These are phyloP conservation scores for Dalechampia spathulata DNA, from an alignment of 441 rosid species.

Conservation along the genomic window DNA sequence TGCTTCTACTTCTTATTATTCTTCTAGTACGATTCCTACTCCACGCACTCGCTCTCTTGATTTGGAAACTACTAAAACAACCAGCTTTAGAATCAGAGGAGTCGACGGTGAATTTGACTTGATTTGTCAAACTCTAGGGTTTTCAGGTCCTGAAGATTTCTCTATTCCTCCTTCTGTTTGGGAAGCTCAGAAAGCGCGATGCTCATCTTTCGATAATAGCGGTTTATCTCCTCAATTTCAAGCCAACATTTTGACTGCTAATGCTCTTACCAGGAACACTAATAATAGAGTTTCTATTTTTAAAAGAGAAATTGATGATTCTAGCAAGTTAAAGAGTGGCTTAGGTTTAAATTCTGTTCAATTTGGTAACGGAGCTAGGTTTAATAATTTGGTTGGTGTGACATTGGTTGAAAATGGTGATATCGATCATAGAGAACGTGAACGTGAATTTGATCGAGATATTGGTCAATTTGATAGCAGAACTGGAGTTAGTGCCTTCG, in stretches of 20 bases:
- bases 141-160: conserved; percentile 34
- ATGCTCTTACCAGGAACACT: not conserved
- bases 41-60: conserved; percentile 11
- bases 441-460: not conserved
- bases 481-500: not conserved
- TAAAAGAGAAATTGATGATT: not conserved
- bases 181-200: conserved; percentile 25
- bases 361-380: not conserved
- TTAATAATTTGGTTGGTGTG: not conserved
- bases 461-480: not conserved
- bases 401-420: not conserved
- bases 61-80: conserved; percentile 6
- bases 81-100: conserved; percentile 31
- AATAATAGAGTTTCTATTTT: not conserved
- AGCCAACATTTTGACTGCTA: not conserved
- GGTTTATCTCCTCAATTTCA: not conserved
- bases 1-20: too few species aligned
- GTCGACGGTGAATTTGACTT: conserved; percentile 28
- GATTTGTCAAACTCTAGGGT: conserved; percentile 22
- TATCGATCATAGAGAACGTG: not conserved
- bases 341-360: not conserved
- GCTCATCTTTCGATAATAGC: conserved; percentile 4
- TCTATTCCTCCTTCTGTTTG: conserved; percentile 27
- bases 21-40: too few species aligned
- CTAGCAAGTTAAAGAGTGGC: not conserved